phyloP scores from a whole-genome alignment of 306 rosid species.

The Quercus glauca region DNA sequence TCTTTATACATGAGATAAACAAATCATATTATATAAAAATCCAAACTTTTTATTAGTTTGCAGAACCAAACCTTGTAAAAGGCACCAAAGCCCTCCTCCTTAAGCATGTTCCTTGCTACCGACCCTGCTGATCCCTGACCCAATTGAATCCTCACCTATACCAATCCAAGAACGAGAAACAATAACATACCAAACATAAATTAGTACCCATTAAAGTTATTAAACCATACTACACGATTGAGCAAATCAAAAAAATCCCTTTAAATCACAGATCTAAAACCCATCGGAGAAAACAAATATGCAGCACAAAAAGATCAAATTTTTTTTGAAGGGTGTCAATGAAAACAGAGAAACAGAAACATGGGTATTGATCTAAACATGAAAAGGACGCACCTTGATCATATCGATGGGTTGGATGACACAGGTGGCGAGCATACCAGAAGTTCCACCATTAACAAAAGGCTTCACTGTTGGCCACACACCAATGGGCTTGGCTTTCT shows the following conservation, averaged over 20 bases:
- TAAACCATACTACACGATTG: neutral
- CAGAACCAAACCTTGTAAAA: conserved; percentile 68
- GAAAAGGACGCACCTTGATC: conserved; percentile 66
- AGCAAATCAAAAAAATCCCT: neutral
- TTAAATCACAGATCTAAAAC: conserved; percentile 52
- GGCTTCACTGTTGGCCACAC: conserved; percentile 90
- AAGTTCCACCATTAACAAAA: conserved; percentile 87
- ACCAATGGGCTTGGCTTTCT: conserved; percentile 59
- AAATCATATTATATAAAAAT: neutral
- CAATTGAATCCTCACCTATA: conserved; percentile 94
- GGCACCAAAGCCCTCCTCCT: conserved; percentile 83
- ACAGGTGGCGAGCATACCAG: conserved; percentile 99
- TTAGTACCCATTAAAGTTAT: neutral
- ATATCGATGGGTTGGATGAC: conserved; percentile 95
- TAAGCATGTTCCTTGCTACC: conserved; percentile 72
- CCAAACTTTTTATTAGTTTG: neutral
- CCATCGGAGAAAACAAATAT: neutral
- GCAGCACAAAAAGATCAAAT: neutral
- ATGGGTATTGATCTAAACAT: neutral
- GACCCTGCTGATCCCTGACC: conserved; percentile 91
- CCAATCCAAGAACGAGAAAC: conserved; percentile 15
- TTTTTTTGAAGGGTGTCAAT: neutral
- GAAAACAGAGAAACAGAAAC: neutral
- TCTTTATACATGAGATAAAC: conserved; percentile 1
- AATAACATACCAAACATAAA: neutral